Evolutionary conservation across 1,284 basidiomycete genomes (phyloP), one percentile per base, ranked within the genome.

Genomic region (Marasmius oreades): DNA sequence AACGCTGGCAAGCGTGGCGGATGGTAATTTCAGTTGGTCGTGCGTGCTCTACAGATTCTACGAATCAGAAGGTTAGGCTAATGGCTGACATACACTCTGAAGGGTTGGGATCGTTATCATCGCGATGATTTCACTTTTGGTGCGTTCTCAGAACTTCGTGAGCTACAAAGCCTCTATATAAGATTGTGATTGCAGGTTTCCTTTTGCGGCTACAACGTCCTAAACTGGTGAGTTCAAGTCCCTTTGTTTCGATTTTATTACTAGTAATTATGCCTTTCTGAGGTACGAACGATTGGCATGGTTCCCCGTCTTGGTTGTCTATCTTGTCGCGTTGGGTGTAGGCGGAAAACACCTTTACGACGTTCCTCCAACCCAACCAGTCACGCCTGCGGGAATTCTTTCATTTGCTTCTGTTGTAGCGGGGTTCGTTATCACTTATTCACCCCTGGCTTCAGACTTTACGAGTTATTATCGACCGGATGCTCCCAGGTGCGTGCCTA

Each of bases 41-140:
- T 89, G 64, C 55, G 76, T 55, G 67, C 24, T n/a, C n/a, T 18
- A 7, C 52, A 14, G 16, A 44, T 18, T 20, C 18, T n/a, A n/a
- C 14, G n/a, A 10, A n/a, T 45, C 22, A 14, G 34, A 14, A 60
- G 51, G 58, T 16, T 58, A 46, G 14, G 31, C 26, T 24, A 7
- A 39, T 55, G 51, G 28, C 7, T 48, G 2, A 20, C 36, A 31
- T n/a, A 7, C 28, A 23, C 36, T n/a, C 5, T 36, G 7, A 57
- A 90, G 88, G 51, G 89, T 96, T 14, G 95, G 95, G 0, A 98
- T 98, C 56, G 89, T 95, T 24, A 85, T 98, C 48, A 88, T 96
- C 24, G 80, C 84, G 0, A 62, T 90, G 28, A 78, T 96, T 46
- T 88, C 91, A 2, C 78, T 98, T 23, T 67, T 92, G 12, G 86